Conservation (phyloP, 2,329 filamentous ascomycete genomes). For the Apiospora malaysiana region DNA sequence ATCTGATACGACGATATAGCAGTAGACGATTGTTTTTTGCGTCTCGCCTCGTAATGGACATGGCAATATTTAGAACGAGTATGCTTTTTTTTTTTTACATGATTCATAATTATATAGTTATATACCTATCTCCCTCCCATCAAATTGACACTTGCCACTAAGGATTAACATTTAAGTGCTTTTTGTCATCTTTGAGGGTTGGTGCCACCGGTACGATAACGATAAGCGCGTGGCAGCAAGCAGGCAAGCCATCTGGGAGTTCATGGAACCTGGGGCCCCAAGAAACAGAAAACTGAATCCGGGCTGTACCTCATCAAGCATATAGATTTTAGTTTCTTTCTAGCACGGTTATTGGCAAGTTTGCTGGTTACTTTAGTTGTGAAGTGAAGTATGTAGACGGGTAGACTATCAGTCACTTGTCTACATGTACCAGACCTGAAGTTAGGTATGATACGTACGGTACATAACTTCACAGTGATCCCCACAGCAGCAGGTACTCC, state of each 20-base stretch:
- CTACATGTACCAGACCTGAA: too few species aligned
- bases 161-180: not conserved
- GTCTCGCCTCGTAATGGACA: not conserved
- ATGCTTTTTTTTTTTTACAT: not conserved
- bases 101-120: not conserved
- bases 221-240: not conserved
- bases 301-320: too few species aligned
- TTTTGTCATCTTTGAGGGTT: too few species aligned
- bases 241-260: not conserved
- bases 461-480: too few species aligned
- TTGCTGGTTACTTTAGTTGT: too few species aligned
- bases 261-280: not conserved
- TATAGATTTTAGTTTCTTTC: too few species aligned
- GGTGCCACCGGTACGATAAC: too few species aligned
- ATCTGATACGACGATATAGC: not conserved
- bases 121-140: not conserved
- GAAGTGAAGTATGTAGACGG: too few species aligned
- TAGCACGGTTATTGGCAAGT: too few species aligned
- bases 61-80: not conserved
- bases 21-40: slow-evolving; percentile 12
- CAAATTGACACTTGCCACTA: not conserved
- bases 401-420: too few species aligned
- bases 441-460: too few species aligned
- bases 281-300: too few species aligned
- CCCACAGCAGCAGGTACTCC: not conserved